A percentile compares a stretch with the other conserved stretches of the same genome.
Conservation (phyloP, 169 alveolate genomes). For the Plasmodium ovale region DNA sequence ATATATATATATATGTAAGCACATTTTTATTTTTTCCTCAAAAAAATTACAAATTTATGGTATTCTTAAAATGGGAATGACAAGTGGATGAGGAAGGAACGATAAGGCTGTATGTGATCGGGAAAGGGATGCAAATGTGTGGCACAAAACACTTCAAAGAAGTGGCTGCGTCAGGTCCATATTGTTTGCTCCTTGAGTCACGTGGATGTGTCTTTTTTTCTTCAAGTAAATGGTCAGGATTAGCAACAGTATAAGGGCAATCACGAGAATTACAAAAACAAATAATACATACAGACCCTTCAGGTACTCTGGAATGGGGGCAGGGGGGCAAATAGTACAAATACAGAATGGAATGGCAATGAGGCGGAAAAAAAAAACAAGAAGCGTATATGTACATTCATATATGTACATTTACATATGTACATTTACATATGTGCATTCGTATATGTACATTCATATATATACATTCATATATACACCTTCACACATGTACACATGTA, state of each 20-base stretch:
- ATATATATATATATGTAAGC: no score
- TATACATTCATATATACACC: no score
- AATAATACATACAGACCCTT: slow-evolving; percentile 51
- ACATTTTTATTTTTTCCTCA: no score
- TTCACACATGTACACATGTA: no score
- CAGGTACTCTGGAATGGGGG: slow-evolving; percentile 40
- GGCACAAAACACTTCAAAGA: neutral
- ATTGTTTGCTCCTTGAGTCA: slow-evolving; percentile 1
- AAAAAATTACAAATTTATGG: no score
- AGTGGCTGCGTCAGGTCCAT: slow-evolving; percentile 53
- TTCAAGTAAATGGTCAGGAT: slow-evolving; percentile 43
- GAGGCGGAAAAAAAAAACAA: neutral
- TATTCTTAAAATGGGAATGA: no score
- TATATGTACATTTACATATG: no score
- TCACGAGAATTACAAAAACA: slow-evolving; percentile 47
- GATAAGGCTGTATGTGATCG: neutral
- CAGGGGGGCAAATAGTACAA: neutral
- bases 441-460: no score
- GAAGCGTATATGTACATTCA: neutral
- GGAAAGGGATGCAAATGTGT: no score
- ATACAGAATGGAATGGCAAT: neutral
- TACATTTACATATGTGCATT: no score
- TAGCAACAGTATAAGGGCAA: slow-evolving; percentile 36
- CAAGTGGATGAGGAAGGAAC: neutral
- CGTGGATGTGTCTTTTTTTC: slow-evolving; percentile 2